Base-by-base conservation (phyloP, 2,329 filamentous ascomycete genomes). In the Fusarium mangiferae region DNA sequence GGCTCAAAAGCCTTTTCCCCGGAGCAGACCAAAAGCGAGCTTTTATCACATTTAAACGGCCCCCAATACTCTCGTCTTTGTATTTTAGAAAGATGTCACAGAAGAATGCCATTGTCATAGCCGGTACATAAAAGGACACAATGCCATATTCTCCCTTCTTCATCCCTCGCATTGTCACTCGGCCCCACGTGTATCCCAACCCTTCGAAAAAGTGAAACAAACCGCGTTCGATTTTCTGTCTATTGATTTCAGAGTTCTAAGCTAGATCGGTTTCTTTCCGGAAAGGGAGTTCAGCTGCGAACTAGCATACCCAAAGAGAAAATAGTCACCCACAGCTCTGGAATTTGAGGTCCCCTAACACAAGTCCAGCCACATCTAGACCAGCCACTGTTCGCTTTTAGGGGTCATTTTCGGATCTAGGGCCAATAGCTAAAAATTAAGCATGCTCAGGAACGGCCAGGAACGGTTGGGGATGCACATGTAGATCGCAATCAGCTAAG, bases 401-500 rank as follows among this genome's bases (percentile, higher is more conserved):
- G 20, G 22, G 17, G 26, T 18, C 8, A 18, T 24, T 66, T 26
- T 44, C 17, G 22, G 22, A 14, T 22, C 33, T 44, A 46, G 46
- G 18, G 18, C 11, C 35, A 2, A 30, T 35, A 52, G 45, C 17
- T 42, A 24, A 20, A 26, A 28, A n/a, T 8, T 22, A 36, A 20
- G n/a, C 10, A 45, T 42, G 28, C 49, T 33, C 35, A 56, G 57
- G 49, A 22, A 51, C 42, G 36, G 42, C 13, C 44, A 56, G 55
- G 38, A 3, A 56, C 49, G 1, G 13, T 58, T 64, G 65, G 44
- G 28, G 44, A 39, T 30, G 17, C 33, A 35, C 33, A 26, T 39
- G 65, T 26, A 48, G 51, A 65, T 70, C 67, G 10, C 20, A 70
- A 70, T 70, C 28, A 52, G 30, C 10, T 26, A 20, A 11, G 24